phyloP scores from a whole-genome alignment of 2,329 filamentous ascomycete species.

The Aspergillus sclerotialis region DNA sequence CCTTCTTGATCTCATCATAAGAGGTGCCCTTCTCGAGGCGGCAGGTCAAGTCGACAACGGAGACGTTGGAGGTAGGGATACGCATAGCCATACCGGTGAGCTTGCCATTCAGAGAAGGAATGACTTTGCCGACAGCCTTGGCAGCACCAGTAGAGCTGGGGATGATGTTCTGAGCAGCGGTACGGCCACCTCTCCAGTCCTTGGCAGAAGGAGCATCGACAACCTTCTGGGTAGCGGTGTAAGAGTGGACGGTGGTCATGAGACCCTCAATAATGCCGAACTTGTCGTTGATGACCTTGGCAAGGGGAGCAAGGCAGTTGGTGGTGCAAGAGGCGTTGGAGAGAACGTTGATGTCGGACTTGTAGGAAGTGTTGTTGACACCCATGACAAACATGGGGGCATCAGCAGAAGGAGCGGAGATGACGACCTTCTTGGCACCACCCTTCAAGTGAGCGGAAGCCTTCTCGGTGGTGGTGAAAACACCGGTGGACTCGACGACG shows the following conservation, averaged over 20 bases:
- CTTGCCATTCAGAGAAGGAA: slow-evolving; percentile 96
- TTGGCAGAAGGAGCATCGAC: slow-evolving; percentile 96
- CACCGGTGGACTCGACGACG: slow-evolving; percentile 95
- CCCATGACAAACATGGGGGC: slow-evolving; percentile 99
- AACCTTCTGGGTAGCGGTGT: slow-evolving; percentile 99
- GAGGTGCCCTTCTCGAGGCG: slow-evolving; percentile 78
- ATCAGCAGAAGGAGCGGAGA: slow-evolving; percentile 55
- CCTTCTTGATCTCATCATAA: slow-evolving; percentile 81
- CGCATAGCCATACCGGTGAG: slow-evolving; percentile 99
- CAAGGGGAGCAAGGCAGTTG: slow-evolving; percentile 98
- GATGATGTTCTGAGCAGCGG: slow-evolving; percentile 99
- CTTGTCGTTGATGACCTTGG: slow-evolving; percentile 99
- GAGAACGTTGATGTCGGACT: slow-evolving; percentile 82
- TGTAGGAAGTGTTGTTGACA: slow-evolving; percentile 94
- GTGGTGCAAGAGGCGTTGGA: slow-evolving; percentile 99
- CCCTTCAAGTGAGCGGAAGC: slow-evolving; percentile 89
- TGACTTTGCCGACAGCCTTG: slow-evolving; percentile 99
- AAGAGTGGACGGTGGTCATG: slow-evolving; percentile 99
- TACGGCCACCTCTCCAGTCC: slow-evolving; percentile 99
- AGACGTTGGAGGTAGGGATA: slow-evolving; percentile 98
- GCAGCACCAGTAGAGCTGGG: slow-evolving; percentile 98
- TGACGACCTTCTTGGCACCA: slow-evolving; percentile 96
- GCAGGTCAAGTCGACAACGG: slow-evolving; percentile 93
- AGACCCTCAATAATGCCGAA: slow-evolving; percentile 96
- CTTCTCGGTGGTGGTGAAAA: slow-evolving; percentile 98